phyloP scores from a whole-genome alignment of 495 filamentous ascomycete species.

The Platismatia glauca region DNA sequence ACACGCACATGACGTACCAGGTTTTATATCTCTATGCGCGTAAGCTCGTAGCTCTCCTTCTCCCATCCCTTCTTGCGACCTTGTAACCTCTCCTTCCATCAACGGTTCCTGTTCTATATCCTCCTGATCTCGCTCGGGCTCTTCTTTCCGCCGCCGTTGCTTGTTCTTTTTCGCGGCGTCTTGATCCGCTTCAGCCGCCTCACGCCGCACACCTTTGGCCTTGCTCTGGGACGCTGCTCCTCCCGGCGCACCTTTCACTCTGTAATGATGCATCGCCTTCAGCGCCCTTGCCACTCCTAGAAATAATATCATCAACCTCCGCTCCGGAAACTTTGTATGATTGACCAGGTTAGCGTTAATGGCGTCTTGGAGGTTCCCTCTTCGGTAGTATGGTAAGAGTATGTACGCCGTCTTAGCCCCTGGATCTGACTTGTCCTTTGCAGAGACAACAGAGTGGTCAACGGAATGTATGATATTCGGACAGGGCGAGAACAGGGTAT shows the following conservation, averaged over 20 bases:
- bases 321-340: slow-evolving; percentile 85
- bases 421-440: slow-evolving; percentile 47
- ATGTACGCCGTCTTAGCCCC: slow-evolving; percentile 92
- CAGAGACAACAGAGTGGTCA: slow-evolving; percentile 66
- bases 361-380: slow-evolving; percentile 92
- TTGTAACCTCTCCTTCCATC: slow-evolving; percentile 74
- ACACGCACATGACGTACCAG: slow-evolving; percentile 47
- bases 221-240: slow-evolving; percentile 45
- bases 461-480: slow-evolving; percentile 83
- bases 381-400: slow-evolving; percentile 84
- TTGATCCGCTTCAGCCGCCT: slow-evolving; percentile 52
- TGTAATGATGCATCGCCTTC: slow-evolving; percentile 83
- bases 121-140: slow-evolving; percentile 51
- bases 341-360: slow-evolving; percentile 99
- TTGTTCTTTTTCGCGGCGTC: slow-evolving; percentile 44
- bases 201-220: slow-evolving; percentile 50
- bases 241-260: slow-evolving; percentile 45
- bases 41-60: slow-evolving; percentile 71
- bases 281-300: slow-evolving; percentile 84
- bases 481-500: slow-evolving; percentile 74
- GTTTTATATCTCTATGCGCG: slow-evolving; percentile 95
- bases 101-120: slow-evolving; percentile 66
- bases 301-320: slow-evolving; percentile 79
- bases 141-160: slow-evolving; percentile 38
- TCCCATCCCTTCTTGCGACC: slow-evolving; percentile 58